Evolutionary conservation across 192 early-diverging fungal species (phyloP).

Genomic region (Cetraspora pellucida): DNA sequence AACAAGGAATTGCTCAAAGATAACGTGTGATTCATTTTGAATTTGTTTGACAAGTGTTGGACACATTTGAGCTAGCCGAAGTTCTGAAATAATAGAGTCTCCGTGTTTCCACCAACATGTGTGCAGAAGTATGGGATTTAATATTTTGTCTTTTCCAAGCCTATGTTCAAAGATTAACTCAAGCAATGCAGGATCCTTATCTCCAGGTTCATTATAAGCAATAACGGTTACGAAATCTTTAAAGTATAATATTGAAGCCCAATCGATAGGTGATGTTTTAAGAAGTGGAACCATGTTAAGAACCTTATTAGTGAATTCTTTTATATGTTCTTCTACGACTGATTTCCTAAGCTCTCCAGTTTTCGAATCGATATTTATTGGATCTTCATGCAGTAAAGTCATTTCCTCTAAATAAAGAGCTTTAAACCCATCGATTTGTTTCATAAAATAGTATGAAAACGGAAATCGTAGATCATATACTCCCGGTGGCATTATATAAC

Average conservation of each 20-base stretch:
- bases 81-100: conserved; percentile 26
- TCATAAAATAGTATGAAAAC: conserved; percentile 30
- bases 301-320: conserved; percentile 10
- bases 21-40: background rate
- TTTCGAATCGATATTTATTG: conserved; percentile 4
- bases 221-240: conserved; percentile 30
- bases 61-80: conserved; percentile 8
- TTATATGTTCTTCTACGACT: background rate
- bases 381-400: background rate
- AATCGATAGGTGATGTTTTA: conserved; percentile 1
- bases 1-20: conserved; percentile 22
- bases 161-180: conserved; percentile 24
- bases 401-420: conserved; percentile 9
- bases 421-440: conserved; percentile 29
- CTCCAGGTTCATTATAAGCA: background rate
- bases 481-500: conserved; percentile 1
- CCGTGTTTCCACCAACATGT: conserved; percentile 31
- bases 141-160: conserved; percentile 2
- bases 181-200: conserved; percentile 4
- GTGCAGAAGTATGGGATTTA: conserved; percentile 28
- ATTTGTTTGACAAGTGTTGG: background rate
- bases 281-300: background rate
- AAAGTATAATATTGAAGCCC: conserved; percentile 21
- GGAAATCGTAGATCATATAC: conserved; percentile 22
- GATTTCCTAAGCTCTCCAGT: conserved; percentile 8